A percentile compares a stretch with the other conserved stretches of the same genome.
phyloP scores from a whole-genome alignment of 169 alveolate genomes.

The Cyclospora cayetanensis region DNA sequence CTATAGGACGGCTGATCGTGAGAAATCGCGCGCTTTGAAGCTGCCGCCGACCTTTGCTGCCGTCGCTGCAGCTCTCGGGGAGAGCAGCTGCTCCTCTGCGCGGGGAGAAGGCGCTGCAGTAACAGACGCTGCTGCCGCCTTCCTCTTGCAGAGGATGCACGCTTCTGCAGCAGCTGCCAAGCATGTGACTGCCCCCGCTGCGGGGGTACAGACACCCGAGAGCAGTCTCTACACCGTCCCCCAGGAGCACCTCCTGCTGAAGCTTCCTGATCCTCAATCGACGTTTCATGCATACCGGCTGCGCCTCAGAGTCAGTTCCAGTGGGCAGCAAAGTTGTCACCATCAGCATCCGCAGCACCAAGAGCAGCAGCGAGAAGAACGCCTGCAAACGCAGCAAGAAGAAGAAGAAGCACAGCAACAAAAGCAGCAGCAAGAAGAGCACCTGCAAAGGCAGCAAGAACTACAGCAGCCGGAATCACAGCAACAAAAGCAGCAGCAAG shows the following conservation, averaged over 20 bases:
- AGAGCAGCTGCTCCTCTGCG: neutral
- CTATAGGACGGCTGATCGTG: slow-evolving; percentile 4
- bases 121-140: neutral
- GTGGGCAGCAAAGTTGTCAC: neutral
- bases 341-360: no score
- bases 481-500: neutral
- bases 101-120: neutral
- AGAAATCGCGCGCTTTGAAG: neutral
- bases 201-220: neutral
- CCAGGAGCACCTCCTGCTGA: neutral
- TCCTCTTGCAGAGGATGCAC: neutral
- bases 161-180: slow-evolving; percentile 20
- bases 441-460: neutral
- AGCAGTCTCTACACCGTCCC: neutral
- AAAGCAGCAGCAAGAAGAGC: neutral
- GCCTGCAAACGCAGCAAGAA: neutral
- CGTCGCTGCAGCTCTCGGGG: neutral
- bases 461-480: no score
- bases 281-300: neutral
- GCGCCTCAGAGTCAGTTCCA: neutral
- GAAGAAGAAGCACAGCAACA: no score
- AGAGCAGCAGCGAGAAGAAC: neutral
- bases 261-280: neutral
- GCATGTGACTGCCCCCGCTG: neutral
- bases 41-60: slow-evolving; percentile 5